Base-by-base conservation (phyloP, 305 asterid genomes). In the Ilex paraguariensis region DNA sequence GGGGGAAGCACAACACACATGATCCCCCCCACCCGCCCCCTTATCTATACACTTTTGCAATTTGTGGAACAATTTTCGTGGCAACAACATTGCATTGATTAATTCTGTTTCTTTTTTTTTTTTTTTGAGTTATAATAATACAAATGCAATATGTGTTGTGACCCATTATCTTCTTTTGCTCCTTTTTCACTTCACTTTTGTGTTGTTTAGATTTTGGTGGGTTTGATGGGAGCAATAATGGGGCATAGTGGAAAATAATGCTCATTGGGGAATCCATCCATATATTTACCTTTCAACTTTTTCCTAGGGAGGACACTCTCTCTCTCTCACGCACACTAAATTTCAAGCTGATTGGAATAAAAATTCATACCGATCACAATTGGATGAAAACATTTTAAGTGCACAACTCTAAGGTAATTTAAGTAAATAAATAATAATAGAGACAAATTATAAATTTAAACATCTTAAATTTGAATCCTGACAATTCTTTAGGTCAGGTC, bases 231-330 rank as follows among this genome's bases (percentile, higher is more conserved):
- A 53, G 32, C 62, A 66, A 66, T 59, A 42, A 66, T 66, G 15
- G 36, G 14, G 32, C 12, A 31, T 31, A 48, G 52, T 10, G 1
- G 13, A 57, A 31, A 50, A 65, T 39, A 3, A 42, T n/a, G 59
- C 46, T 44, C 44, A 57, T 32, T 57, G 39, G 49, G 36, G 49
- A 51, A 64, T 55, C 69, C 62, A 56, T 54, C 51, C 44, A 65
- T 7, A 3, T 46, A 40, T 28, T 31, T 45, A 31, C 21, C 31
- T 16, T 48, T 46, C 51, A 7, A 3, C 10, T 21, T 48, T 28
- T 11, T 28, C 30, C 9, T n/a, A 61, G 46, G n/a, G 21, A 4
- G 9, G 16, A 5, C 15, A 31, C 39, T 13, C 13, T 33, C 28
- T 58, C 30, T 58, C 13, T 13, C 7, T 12, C 4, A 2, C 14